Base-by-base conservation (phyloP, 768 basidiomycete species). In the Crucibulum laeve region DNA sequence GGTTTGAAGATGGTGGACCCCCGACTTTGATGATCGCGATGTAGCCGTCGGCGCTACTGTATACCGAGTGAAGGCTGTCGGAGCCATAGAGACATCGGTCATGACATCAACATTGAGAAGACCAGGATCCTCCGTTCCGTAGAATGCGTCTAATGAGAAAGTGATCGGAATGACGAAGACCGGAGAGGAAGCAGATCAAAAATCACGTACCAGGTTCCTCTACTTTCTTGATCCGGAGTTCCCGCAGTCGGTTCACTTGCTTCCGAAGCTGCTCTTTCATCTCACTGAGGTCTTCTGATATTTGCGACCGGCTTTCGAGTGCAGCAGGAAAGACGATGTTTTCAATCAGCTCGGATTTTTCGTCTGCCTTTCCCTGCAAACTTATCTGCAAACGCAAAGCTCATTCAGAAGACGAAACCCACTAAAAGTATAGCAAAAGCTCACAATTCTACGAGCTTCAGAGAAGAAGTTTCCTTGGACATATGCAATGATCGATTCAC, bases 101-200 rank as follows among this genome's bases (percentile, higher is more conserved):
- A 92, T 92, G 19, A 94, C 87, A 62, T 98, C 95, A 17, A 97
- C 83, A 50, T 94, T 90, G 50, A 92, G 88, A 25, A 96, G 66
- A 25, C 69, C 74, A 1, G 77, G 67, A 48, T 90, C 87, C 51
- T 93, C 92, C 8, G 74, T 75, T 7, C 89, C 89, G 60, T 87
- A 97, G 71, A 94, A 97, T 21, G 83, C 60, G 45, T 69, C 68
- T 70, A 50, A 15, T 36, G 49, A 11, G 6, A 7, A 39, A n/a
- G 32, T 32, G 17, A 26, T 42, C 3, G 24, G 36, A 13, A 25
- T 11, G 5, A 17, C 32, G 21, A 32, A 32, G 39, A 10, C 22
- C 5, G 4, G 14, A 45, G 25, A 38, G 18, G 18, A 6, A 10
- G 7, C 35, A 19, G 7, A 38, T 38, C n/a, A 2, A 8, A 24